Percentiles rank a stretch among this genome's conserved stretches.
phyloP scores from a whole-genome alignment of 2,329 filamentous ascomycete species.

The Dactylellina cionopaga region DNA sequence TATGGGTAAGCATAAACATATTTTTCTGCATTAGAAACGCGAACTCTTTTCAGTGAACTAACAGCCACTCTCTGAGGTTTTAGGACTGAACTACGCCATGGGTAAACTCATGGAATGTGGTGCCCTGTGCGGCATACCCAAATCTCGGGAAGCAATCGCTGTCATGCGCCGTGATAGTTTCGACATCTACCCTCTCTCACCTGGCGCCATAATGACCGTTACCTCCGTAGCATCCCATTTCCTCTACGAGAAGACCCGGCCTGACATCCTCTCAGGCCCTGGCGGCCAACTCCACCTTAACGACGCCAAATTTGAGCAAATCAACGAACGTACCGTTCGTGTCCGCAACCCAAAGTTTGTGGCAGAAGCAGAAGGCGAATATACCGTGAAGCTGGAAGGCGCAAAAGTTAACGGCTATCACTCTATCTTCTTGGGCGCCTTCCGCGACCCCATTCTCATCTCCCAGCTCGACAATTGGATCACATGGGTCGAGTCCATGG shows the following conservation, averaged over 20 bases:
- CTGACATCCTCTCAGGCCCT: conserved; percentile 65
- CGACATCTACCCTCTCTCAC: conserved; percentile 63
- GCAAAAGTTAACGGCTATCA: conserved; percentile 63
- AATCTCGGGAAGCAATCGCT: conserved; percentile 62
- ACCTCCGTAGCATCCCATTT: conserved; percentile 67
- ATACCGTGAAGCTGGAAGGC: conserved; percentile 66
- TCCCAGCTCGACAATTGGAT: conserved; percentile 61
- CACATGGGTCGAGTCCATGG: conserved; percentile 58
- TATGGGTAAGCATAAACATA: conserved; percentile 20
- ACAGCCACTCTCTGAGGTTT: too few relatives aligned
- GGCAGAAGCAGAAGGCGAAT: conserved; percentile 58
- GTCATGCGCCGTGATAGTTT: conserved; percentile 64
- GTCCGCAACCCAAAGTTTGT: conserved; percentile 62
- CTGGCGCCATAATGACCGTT: conserved; percentile 63
- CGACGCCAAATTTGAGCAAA: conserved; percentile 62
- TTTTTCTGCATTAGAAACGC: too few relatives aligned
- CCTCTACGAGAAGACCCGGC: conserved; percentile 67
- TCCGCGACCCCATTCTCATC: conserved; percentile 65
- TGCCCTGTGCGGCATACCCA: conserved; percentile 64
- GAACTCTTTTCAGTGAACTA: too few relatives aligned
- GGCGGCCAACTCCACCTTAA: conserved; percentile 65
- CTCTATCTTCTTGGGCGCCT: conserved; percentile 63
- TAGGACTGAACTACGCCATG: conserved; percentile 65
- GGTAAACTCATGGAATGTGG: conserved; percentile 69
- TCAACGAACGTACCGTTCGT: conserved; percentile 61